A percentile compares a stretch with the other conserved stretches of the same genome.
phyloP scores from a whole-genome alignment of 2,329 filamentous ascomycete species.

The Alternaria postmessia region DNA sequence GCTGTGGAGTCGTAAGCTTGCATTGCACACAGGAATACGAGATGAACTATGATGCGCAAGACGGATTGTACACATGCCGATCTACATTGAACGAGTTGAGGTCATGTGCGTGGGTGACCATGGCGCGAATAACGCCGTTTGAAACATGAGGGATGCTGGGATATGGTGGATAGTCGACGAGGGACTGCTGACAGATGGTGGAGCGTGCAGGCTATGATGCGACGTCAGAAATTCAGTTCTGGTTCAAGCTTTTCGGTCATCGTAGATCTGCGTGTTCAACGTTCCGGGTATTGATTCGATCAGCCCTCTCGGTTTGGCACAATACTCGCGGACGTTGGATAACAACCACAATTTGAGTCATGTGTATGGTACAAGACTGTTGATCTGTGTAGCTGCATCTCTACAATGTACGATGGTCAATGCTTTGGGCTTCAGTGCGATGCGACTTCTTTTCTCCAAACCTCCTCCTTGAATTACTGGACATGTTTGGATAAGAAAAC shows the following conservation, averaged over 20 bases:
- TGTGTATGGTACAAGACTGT: neutral
- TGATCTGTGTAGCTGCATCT: neutral
- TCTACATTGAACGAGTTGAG: conserved; percentile 1
- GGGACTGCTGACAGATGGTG: conserved; percentile 6
- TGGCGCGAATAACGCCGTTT: conserved; percentile 14
- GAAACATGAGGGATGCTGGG: conserved; percentile 10
- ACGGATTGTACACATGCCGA: neutral
- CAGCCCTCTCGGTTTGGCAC: neutral
- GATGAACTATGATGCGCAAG: conserved; percentile 2
- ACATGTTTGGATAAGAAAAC: conserved; percentile 7
- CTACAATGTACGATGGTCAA: neutral
- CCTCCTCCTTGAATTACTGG: neutral
- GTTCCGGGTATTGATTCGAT: neutral
- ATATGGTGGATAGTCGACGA: conserved; percentile 8
- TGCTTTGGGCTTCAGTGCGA: neutral
- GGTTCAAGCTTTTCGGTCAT: neutral
- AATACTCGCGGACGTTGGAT: neutral
- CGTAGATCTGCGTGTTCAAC: neutral
- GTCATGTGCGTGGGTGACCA: neutral
- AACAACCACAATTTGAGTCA: neutral
- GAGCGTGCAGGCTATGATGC: conserved; percentile 2
- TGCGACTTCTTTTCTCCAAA: conserved; percentile 2
- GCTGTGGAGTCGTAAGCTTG: conserved; percentile 68
- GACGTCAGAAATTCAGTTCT: conserved; percentile 1
- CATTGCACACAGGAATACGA: neutral